Conservation (phyloP, 352 stramenopile genomes). For the Phytophthora macrochlamydospora region DNA sequence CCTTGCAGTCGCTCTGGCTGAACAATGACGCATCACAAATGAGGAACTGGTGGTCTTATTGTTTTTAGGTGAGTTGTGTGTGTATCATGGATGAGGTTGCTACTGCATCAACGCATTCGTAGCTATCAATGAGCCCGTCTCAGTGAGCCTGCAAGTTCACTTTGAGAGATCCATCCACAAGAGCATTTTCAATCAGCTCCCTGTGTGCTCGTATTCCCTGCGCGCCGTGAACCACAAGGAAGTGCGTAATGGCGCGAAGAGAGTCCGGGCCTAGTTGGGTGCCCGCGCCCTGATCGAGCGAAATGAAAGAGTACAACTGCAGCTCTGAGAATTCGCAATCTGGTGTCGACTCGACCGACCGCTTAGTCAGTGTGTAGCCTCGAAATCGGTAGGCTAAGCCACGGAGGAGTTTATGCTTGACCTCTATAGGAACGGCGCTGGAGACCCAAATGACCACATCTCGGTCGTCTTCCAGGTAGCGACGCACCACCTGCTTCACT, state of each 20-base stretch:
- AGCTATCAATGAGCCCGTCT: neutral
- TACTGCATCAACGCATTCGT: neutral
- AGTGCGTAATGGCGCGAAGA: conserved; percentile 44
- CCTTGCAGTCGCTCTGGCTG: too few relatives aligned
- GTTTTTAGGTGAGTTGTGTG: too few relatives aligned
- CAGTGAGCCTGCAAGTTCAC: too few relatives aligned
- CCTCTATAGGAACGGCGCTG: conserved; percentile 46
- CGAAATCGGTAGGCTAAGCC: conserved; percentile 44
- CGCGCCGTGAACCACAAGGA: conserved; percentile 37
- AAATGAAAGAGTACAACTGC: conserved; percentile 53
- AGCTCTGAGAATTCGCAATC: conserved; percentile 40
- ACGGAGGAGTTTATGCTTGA: conserved; percentile 45
- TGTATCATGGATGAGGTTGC: too few relatives aligned
- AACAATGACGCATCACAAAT: too few relatives aligned
- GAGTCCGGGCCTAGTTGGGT: conserved; percentile 23
- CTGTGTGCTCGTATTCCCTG: conserved; percentile 37
- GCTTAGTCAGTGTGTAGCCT: conserved; percentile 60
- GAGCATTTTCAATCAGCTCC: conserved; percentile 51
- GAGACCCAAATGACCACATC: conserved; percentile 65
- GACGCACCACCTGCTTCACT: conserved; percentile 60
- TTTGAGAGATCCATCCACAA: conserved; percentile 13
- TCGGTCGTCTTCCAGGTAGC: conserved; percentile 57
- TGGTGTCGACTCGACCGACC: conserved; percentile 26
- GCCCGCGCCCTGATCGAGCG: conserved; percentile 37
- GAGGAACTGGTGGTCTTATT: too few relatives aligned